phyloP scores from a whole-genome alignment of 2,329 filamentous ascomycete species.

The Fusarium sp. region DNA sequence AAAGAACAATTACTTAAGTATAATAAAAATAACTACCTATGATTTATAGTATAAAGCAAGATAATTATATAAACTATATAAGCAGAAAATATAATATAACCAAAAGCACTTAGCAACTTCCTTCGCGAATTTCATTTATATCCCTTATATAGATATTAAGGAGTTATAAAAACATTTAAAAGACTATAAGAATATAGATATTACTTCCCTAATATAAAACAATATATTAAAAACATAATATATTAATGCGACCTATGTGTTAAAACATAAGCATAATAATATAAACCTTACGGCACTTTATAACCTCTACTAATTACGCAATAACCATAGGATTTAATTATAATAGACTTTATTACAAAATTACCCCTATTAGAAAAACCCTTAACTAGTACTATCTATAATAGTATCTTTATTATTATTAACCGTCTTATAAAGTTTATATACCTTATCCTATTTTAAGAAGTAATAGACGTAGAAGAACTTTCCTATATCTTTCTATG shows the following conservation, averaged over 20 bases:
- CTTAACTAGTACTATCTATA: neutral
- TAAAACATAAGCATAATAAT: neutral
- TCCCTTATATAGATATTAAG: neutral
- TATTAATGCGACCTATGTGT: neutral
- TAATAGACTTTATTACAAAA: neutral
- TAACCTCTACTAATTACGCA: neutral
- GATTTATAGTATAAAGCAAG: no score
- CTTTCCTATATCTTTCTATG: neutral
- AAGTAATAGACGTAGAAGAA: neutral
- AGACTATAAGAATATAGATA: neutral
- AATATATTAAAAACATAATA: neutral
- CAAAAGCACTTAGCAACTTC: neutral
- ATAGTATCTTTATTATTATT: neutral
- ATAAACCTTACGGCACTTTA: neutral
- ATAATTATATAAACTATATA: no score
- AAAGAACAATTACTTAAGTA: no score
- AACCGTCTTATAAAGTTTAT: neutral
- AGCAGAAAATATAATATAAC: neutral
- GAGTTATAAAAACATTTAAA: neutral
- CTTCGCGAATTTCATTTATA: neutral
- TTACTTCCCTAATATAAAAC: neutral
- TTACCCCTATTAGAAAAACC: neutral
- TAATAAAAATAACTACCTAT: neutral
- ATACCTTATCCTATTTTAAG: neutral
- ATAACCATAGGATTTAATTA: neutral